These are phyloP conservation scores for Stevia rebaudiana DNA, from an alignment of 140 eudicot genomes.

Conservation along the genomic window DNA sequence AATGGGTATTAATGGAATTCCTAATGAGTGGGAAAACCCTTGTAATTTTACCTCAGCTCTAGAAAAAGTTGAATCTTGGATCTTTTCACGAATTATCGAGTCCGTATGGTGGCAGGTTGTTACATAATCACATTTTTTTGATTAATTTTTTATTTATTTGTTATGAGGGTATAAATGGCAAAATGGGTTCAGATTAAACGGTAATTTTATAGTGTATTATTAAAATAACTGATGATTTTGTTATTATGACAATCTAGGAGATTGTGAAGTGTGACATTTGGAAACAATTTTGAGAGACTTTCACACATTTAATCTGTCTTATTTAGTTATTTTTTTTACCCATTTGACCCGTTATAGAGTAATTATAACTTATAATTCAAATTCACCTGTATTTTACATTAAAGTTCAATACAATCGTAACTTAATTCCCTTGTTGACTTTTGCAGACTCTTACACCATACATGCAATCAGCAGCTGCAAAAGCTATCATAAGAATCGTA, in stretches of 20 bases:
- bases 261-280: neutral
- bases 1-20: slow-evolving; percentile 22
- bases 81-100: slow-evolving; percentile 80
- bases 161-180: neutral
- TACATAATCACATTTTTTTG: neutral
- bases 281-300: neutral
- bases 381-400: neutral
- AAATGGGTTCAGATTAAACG: neutral
- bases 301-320: neutral
- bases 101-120: slow-evolving; percentile 97
- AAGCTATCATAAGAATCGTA: slow-evolving; percentile 39
- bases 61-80: slow-evolving; percentile 88
- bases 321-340: neutral
- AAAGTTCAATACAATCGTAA: neutral
- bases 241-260: neutral
- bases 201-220: neutral
- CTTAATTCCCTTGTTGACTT: slow-evolving; percentile 8
- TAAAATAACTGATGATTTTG: neutral
- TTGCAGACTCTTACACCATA: slow-evolving; percentile 82
- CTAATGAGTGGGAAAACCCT: slow-evolving; percentile 59
- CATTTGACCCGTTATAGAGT: neutral
- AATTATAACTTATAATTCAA: neutral
- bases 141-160: neutral
- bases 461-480: slow-evolving; percentile 85
- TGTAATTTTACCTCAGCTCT: slow-evolving; percentile 45